Evolutionary conservation across 1,284 basidiomycete species (phyloP).

Genomic region (Irpex lacteus): DNA sequence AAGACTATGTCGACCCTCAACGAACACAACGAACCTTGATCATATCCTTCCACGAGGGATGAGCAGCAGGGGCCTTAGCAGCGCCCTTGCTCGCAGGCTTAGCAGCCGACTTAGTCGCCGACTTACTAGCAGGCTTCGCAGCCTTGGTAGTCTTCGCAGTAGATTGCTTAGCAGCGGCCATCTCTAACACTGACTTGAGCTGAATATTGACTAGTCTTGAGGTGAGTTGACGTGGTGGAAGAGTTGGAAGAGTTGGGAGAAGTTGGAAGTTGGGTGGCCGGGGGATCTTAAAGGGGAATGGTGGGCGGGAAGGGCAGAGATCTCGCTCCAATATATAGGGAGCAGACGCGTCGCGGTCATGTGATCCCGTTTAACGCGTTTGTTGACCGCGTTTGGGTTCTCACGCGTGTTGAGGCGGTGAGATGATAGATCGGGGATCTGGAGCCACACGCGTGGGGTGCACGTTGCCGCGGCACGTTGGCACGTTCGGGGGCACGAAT

Average conservation of each 20-base stretch:
- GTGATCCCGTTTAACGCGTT: constrained; percentile 29
- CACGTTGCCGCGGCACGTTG: neutral
- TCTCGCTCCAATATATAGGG: constrained; percentile 28
- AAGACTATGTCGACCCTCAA: constrained; percentile 12
- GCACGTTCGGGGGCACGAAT: neutral
- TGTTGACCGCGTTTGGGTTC: constrained; percentile 31
- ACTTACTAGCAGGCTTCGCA: constrained; percentile 38
- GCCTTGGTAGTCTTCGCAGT: constrained; percentile 36
- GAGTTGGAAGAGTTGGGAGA: constrained; percentile 8
- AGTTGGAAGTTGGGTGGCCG: constrained; percentile 12
- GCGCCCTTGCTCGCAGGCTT: constrained; percentile 35
- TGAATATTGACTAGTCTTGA: constrained; percentile 5
- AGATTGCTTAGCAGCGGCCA: constrained; percentile 17
- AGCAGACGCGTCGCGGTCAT: constrained; percentile 33
- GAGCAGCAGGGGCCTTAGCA: constrained; percentile 32
- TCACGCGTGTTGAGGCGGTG: neutral
- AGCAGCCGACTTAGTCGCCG: constrained; percentile 28
- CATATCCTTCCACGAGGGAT: constrained; percentile 77
- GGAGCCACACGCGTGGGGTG: neutral
- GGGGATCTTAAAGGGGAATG: constrained; percentile 17
- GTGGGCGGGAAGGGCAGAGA: constrained; percentile 15
- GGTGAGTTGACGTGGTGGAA: neutral
- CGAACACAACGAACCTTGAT: constrained; percentile 55
- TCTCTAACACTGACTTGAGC: constrained; percentile 14
- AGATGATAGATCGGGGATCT: neutral